Conservation (phyloP, 176 grass and related monocot species). For the Bonia amplexicaulis region DNA sequence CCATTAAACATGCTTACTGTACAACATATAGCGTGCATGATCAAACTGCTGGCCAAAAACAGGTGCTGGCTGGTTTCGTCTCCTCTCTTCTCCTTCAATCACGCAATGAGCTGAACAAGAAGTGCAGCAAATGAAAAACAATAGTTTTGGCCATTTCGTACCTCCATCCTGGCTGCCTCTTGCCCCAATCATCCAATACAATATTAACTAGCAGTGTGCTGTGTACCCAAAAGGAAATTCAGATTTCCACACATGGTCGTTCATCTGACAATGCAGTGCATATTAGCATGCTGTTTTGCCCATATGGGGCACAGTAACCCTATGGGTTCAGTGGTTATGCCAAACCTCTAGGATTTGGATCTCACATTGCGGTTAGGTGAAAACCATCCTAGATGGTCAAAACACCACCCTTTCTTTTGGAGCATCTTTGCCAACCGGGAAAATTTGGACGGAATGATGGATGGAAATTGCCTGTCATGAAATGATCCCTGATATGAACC, state of each 20-base stretch:
- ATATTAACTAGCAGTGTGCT: neutral
- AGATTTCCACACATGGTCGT: neutral
- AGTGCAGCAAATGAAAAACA: neutral
- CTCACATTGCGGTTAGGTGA: constrained; percentile 10
- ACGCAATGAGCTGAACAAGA: neutral
- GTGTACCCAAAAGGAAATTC: neutral
- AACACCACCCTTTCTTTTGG: neutral
- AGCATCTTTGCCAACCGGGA: constrained; percentile 24
- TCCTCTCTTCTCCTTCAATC: neutral
- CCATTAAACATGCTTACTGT: neutral
- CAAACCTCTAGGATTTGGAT: constrained; percentile 23
- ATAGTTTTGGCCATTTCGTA: neutral
- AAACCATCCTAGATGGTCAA: neutral
- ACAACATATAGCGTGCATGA: constrained; percentile 21
- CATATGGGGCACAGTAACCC: constrained; percentile 37
- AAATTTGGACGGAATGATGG: neutral
- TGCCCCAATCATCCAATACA: constrained; percentile 9
- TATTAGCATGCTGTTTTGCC: constrained; percentile 5
- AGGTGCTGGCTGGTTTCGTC: neutral
- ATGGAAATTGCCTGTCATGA: neutral
- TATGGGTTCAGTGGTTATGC: constrained; percentile 29
- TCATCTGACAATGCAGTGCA: neutral
- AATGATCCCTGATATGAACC: neutral
- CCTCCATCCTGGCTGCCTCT: neutral
- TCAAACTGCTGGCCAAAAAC: neutral